Base-by-base conservation (phyloP, 495 filamentous ascomycete species). In the Xylaria sp. region DNA sequence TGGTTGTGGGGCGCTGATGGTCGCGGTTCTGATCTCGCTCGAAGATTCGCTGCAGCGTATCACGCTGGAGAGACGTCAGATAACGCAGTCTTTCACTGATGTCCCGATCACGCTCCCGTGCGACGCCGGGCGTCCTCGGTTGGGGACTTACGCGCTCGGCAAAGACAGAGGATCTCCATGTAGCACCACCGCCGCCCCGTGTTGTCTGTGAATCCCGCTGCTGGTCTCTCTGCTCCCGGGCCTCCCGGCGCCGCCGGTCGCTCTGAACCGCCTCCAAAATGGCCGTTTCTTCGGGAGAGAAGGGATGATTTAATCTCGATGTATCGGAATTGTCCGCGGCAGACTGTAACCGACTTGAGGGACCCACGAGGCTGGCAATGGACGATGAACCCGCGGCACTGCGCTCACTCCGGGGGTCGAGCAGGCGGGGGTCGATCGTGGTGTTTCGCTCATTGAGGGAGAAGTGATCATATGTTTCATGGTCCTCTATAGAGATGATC, bases 401-500 rank as follows among this genome's bases (percentile, higher is more conserved):
- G 71, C 71, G 66, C 72, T 78, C 81, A 73, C 73, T 77, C 61
- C 78, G 81, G 33, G 75, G 74, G 33, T 84, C 82, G 35, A 85
- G 69, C 31, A 85, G 79, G 21, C 84, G 74, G 59, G 83, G 82
- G 65, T 90, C 87, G 41, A 88, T 88, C 5, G 67, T 65, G 24
- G 83, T 85, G 53, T 72, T 77, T 40, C 78, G 77, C 37, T 87
- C 82, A 8, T 78, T 81, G 43, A 83, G 81, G 8, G 79, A 71
- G 46, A 85, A 70, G 55, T 85, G 81, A 61, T 85, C 82, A 58
- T 86, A 90, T 69, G 86, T 87, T 11, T 88, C 88, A 46, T 88
- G 80, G 41, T 82, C 80, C 71, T 92, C 88, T 44, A 97, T 78
- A 2, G 87, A 75, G 11, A 97, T 78, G 33, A 92, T 87, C 77